A percentile compares a stretch with the other conserved stretches of the same genome.
phyloP scores from a whole-genome alignment of 306 rosid genomes.

The Sphenostylis stenocarpa region DNA sequence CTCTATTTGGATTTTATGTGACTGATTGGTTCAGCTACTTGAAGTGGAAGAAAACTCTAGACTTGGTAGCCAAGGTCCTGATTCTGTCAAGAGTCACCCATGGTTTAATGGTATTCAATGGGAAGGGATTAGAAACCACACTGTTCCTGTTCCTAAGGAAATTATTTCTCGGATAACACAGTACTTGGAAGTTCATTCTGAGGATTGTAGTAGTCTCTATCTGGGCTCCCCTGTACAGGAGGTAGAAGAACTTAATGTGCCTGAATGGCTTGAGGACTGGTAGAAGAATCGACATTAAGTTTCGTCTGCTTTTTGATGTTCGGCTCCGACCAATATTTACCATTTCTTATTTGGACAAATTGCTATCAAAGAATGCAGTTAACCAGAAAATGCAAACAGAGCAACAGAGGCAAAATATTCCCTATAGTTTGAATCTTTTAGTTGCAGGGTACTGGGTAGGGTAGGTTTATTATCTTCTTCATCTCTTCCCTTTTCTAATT shows the following conservation, averaged over 20 bases:
- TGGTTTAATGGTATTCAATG: slow-evolving; percentile 91
- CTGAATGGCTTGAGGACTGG: slow-evolving; percentile 96
- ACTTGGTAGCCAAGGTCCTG: slow-evolving; percentile 79
- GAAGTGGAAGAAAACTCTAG: slow-evolving; percentile 81
- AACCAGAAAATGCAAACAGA: slow-evolving; percentile 26
- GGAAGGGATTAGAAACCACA: slow-evolving; percentile 55
- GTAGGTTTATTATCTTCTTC: slow-evolving; percentile 35
- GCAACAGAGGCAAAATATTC: slow-evolving; percentile 23
- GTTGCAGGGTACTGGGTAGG: slow-evolving; percentile 44
- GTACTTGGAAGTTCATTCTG: slow-evolving; percentile 60
- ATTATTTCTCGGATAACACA: slow-evolving; percentile 68
- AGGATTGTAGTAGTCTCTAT: slow-evolving; percentile 50
- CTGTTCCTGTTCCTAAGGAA: slow-evolving; percentile 65
- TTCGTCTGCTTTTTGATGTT: slow-evolving; percentile 31
- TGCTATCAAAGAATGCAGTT: slow-evolving; percentile 31
- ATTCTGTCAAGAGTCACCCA: slow-evolving; percentile 68
- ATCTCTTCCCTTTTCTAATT: slow-evolving; percentile 17
- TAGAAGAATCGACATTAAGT: slow-evolving; percentile 41
- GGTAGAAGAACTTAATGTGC: slow-evolving; percentile 55
- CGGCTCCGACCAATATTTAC: slow-evolving; percentile 28
- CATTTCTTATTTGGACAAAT: slow-evolving; percentile 23
- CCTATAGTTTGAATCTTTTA: slow-evolving; percentile 40
- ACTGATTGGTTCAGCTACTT: slow-evolving; percentile 65
- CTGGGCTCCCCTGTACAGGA: slow-evolving; percentile 49
- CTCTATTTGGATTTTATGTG: slow-evolving; percentile 14